Conservation (phyloP, 225 moss, liverwort and hornwort genomes). For the Sphagnum tenellum region DNA sequence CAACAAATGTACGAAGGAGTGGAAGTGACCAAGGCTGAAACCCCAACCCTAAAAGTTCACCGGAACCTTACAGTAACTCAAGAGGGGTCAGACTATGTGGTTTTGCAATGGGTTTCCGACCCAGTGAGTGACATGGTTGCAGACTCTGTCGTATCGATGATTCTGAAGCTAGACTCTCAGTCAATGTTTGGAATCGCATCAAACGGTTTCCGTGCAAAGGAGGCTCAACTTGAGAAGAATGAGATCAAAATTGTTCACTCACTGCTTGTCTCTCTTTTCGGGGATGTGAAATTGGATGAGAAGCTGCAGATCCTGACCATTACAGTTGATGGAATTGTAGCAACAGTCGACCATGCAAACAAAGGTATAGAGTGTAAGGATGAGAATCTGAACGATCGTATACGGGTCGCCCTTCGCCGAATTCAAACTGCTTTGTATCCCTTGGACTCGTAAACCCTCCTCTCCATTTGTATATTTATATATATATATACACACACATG, state of each 20-base stretch:
- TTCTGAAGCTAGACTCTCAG: conserved; percentile 73
- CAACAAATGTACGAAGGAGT: conserved; percentile 96
- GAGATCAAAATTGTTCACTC: conserved; percentile 94
- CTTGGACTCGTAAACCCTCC: conserved; percentile 42
- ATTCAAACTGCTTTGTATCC: conserved; percentile 92
- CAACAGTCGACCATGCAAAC: conserved; percentile 79
- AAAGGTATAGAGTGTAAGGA: conserved; percentile 87
- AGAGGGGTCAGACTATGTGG: conserved; percentile 73
- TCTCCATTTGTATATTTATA: too few relatives aligned
- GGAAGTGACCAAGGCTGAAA: conserved; percentile 56
- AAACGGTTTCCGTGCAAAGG: conserved; percentile 49
- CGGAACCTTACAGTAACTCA: conserved; percentile 75
- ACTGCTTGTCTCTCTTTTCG: conserved; percentile 72
- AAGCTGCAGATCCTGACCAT: conserved; percentile 64
- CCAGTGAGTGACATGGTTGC: conserved; percentile 96
- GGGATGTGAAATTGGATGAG: conserved; percentile 66
- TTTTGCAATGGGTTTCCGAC: conserved; percentile 78
- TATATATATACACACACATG: too few relatives aligned
- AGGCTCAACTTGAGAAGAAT: conserved; percentile 61
- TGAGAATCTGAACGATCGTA: conserved; percentile 68
- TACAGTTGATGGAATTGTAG: conserved; percentile 61
- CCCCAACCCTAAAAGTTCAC: conserved; percentile 63
- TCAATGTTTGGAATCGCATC: conserved; percentile 56
- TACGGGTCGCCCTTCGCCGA: conserved; percentile 83
- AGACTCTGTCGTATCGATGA: conserved; percentile 85